Base-by-base conservation (phyloP, 2,329 filamentous ascomycete genomes). In the Taxawa tesnikishii region DNA sequence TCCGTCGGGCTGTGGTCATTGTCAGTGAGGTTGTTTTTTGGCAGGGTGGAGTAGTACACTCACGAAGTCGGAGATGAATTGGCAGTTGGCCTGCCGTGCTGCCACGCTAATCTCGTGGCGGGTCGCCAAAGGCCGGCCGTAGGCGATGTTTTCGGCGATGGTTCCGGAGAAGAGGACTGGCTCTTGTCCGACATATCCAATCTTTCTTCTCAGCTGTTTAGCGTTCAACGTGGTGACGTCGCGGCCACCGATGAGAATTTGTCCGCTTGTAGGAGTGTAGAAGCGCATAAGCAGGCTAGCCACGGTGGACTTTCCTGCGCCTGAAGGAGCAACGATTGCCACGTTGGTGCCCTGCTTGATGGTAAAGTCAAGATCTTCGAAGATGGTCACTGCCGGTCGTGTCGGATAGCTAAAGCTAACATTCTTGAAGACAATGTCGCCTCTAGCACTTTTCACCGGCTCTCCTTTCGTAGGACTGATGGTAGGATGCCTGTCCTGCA, bases 281-380 rank as follows among this genome's bases (percentile, higher is more conserved):
- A 98, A 98, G 26, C 90, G 75, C 28, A 96, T 66, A 5, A 98
- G 63, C 15, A 98, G 64, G n/a, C 83, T 84, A 3, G 84, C 85
- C 19, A 98, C 90, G 0, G 90, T 98, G 2, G 83, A 93, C 60
- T 98, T 98, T 38, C 90, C 90, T 38, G 90, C 90, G 38, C 90
- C 90, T 13, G 85, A 94, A 3, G 90, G 88, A 1, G 90, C 90
- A 32, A 98, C 92, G 42, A 98, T 88, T 33, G 88, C 93, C 15
- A 98, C 84, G 49, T 96, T 96, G 41, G 77, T 87, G 17, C 90
- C 90, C 26, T 88, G 82, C 0, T 87, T 83, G 33, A 98, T 94
- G 46, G 80, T 81, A 49, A 98, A 98, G 54, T 77, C 75, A 27
- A 98, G 66, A 14, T 83, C 75, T 41, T 83, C 79, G 63, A 98